Evolutionary conservation across 2,329 filamentous ascomycete species (phyloP).

Genomic region (Fusarium buharicum): DNA sequence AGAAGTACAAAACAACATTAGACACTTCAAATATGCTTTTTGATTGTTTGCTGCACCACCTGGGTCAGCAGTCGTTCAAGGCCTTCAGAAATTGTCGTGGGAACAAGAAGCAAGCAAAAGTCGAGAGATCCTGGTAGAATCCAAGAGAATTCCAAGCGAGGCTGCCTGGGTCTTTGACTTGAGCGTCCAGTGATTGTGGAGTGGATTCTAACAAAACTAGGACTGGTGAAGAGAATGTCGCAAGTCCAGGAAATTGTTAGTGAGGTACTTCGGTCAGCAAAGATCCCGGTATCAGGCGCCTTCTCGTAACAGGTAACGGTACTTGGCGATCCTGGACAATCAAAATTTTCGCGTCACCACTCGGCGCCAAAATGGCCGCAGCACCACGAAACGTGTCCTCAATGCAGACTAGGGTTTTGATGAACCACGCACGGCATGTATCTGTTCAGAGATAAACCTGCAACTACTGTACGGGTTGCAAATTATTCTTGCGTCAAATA

Average conservation of each 20-base stretch:
- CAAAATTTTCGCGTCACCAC: constrained; percentile 49
- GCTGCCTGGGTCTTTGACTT: constrained; percentile 31
- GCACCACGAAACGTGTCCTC: constrained; percentile 38
- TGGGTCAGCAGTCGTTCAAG: constrained; percentile 14
- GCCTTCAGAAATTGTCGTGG: constrained; percentile 17
- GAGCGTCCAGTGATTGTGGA: constrained; percentile 18
- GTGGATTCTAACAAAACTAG: constrained; percentile 24
- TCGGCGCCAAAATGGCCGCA: constrained; percentile 31
- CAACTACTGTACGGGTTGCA: neutral
- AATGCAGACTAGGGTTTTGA: constrained; percentile 18
- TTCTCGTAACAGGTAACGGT: constrained; percentile 44
- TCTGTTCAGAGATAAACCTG: neutral
- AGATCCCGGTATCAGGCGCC: constrained; percentile 36
- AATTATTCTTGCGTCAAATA: neutral
- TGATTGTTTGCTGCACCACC: no score
- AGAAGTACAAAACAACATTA: no score
- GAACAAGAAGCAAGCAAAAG: constrained; percentile 22
- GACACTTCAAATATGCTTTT: no score
- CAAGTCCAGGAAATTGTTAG: constrained; percentile 51
- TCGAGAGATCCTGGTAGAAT: constrained; percentile 34
- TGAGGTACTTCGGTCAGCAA: constrained; percentile 48
- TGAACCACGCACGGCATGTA: neutral
- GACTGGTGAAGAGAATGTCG: constrained; percentile 10
- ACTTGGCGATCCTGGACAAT: constrained; percentile 47
- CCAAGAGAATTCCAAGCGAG: constrained; percentile 36